A percentile compares a stretch with the other conserved stretches of the same genome.
phyloP scores from a whole-genome alignment of 495 filamentous ascomycete species.

The Aspergillus avenaceus region DNA sequence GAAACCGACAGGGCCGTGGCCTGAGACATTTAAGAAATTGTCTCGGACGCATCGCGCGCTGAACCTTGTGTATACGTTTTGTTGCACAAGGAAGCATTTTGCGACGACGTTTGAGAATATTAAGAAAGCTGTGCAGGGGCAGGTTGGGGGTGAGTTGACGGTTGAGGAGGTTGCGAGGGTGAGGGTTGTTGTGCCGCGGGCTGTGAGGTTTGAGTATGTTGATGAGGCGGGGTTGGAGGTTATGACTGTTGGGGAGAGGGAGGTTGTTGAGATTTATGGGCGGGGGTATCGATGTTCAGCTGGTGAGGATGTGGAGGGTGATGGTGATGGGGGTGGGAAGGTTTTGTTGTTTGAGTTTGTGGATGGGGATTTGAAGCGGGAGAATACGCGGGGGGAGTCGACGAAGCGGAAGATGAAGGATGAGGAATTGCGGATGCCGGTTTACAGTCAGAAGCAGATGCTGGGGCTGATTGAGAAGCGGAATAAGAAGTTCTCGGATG shows the following conservation, averaged over 20 bases:
- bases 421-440: constrained; percentile 88
- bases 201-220: constrained; percentile 82
- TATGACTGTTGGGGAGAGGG: constrained; percentile 61
- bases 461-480: constrained; percentile 85
- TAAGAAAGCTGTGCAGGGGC: constrained; percentile 75
- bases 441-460: constrained; percentile 91
- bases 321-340: constrained; percentile 41
- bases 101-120: constrained; percentile 89
- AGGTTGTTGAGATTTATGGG: constrained; percentile 15
- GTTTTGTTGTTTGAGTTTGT: constrained; percentile 88
- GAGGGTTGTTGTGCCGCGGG: constrained; percentile 67
- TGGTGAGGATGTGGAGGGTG: constrained; percentile 19
- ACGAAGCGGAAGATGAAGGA: constrained; percentile 61
- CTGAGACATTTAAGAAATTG: constrained; percentile 65
- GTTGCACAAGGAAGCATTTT: constrained; percentile 85
- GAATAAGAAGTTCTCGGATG: constrained; percentile 77
- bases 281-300: too few species aligned
- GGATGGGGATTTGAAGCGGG: constrained; percentile 83
- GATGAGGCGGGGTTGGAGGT: constrained; percentile 77
- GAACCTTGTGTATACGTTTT: constrained; percentile 92
- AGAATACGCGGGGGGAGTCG: constrained; percentile 73
- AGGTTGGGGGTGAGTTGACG: constrained; percentile 62
- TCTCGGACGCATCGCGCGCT: constrained; percentile 77
- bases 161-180: constrained; percentile 80
- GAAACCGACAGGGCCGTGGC: constrained; percentile 58